Percentiles rank a stretch among this genome's conserved stretches.
Conservation (phyloP, 306 rosid species). For the Prinsepia uniflora region DNA sequence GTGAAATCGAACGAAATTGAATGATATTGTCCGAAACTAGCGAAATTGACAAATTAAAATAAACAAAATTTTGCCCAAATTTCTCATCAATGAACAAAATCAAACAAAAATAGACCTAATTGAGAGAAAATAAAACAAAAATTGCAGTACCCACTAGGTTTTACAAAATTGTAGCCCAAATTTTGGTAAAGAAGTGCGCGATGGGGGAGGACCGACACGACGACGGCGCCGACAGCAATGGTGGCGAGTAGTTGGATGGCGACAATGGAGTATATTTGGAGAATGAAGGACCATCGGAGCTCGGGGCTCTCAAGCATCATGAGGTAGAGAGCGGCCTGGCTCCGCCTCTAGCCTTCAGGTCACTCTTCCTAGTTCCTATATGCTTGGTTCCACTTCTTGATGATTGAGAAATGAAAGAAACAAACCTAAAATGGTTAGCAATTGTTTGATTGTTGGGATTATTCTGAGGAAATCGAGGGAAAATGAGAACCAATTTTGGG, state of each 20-base stretch:
- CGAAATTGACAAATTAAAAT: no score
- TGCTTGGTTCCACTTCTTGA: slow-evolving; percentile 50
- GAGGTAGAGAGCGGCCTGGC: slow-evolving; percentile 59
- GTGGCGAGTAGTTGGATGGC: slow-evolving; percentile 70
- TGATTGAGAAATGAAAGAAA: neutral
- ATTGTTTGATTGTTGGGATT: slow-evolving; percentile 14
- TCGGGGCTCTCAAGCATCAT: slow-evolving; percentile 73
- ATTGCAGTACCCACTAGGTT: no score
- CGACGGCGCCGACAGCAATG: slow-evolving; percentile 61
- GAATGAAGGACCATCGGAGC: slow-evolving; percentile 89
- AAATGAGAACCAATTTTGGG: neutral
- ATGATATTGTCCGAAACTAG: no score
- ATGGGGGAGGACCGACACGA: slow-evolving; percentile 56
- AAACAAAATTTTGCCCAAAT: no score
- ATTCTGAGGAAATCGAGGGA: slow-evolving; percentile 14
- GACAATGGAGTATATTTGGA: slow-evolving; percentile 68
- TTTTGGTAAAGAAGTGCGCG: slow-evolving; percentile 48
- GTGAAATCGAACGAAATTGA: no score
- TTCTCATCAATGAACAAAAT: no score
- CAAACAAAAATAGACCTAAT: no score
- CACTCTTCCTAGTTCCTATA: no score
- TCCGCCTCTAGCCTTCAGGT: slow-evolving; percentile 43
- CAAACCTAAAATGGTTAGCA: neutral
- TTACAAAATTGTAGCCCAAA: no score
- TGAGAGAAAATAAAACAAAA: no score